Evolutionary conservation across 2,329 filamentous ascomycete genomes (phyloP).

Genomic region (Fusarium hainanense): DNA sequence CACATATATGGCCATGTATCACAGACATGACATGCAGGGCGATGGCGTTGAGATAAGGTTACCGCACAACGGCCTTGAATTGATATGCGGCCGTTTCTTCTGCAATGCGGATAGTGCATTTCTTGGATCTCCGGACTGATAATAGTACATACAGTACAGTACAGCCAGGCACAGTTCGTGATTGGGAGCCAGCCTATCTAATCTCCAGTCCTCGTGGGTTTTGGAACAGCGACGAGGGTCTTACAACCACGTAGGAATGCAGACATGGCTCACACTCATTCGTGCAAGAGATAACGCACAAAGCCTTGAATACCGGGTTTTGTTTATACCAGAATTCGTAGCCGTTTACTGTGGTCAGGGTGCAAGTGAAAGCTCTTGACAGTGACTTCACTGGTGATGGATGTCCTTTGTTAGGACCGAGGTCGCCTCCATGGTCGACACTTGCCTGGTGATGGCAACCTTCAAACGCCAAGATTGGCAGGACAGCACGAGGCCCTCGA

Average conservation of each 20-base stretch:
- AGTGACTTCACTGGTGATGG: slow-evolving; percentile 3
- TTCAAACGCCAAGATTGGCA: slow-evolving; percentile 19
- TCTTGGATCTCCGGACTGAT: slow-evolving; percentile 40
- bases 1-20: slow-evolving; percentile 39
- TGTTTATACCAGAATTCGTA: not conserved
- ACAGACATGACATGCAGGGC: slow-evolving; percentile 29
- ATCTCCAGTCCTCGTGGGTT: slow-evolving; percentile 39
- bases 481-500: slow-evolving; percentile 11
- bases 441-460: slow-evolving; percentile 15
- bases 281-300: slow-evolving; percentile 24
- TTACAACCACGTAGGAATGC: slow-evolving; percentile 32
- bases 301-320: not conserved
- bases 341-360: not conserved
- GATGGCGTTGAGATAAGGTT: slow-evolving; percentile 40
- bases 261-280: slow-evolving; percentile 30
- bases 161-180: slow-evolving; percentile 33
- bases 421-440: slow-evolving; percentile 1
- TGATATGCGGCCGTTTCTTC: slow-evolving; percentile 42
- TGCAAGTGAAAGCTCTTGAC: not conserved
- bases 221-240: slow-evolving; percentile 31
- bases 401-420: slow-evolving; percentile 3
- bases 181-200: slow-evolving; percentile 45
- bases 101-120: slow-evolving; percentile 39
- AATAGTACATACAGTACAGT: slow-evolving; percentile 31
- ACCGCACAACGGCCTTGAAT: slow-evolving; percentile 25